Evolutionary conservation across 2,329 filamentous ascomycete genomes (phyloP).

Genomic region (Aspergillus pseudoterreus): DNA sequence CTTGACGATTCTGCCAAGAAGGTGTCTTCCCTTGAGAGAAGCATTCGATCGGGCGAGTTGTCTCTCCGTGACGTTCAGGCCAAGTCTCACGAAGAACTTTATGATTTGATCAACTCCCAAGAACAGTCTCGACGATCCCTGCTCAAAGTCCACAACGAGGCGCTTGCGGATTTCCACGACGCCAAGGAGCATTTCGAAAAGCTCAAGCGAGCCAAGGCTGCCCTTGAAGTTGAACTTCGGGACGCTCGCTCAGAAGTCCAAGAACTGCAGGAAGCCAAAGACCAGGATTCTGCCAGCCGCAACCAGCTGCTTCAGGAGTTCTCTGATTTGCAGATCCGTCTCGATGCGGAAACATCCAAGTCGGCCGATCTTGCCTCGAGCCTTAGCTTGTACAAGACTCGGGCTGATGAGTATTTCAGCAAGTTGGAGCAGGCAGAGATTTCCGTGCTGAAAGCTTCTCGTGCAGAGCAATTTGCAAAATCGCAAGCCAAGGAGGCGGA

Average conservation of each 20-base stretch:
- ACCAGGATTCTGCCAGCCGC: slow-evolving; percentile 84
- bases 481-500: slow-evolving; percentile 86
- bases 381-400: slow-evolving; percentile 82
- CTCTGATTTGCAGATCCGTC: slow-evolving; percentile 84
- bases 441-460: slow-evolving; percentile 82
- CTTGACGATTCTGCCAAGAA: slow-evolving; percentile 92
- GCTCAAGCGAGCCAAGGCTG: slow-evolving; percentile 74
- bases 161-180: slow-evolving; percentile 78
- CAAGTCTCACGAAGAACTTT: slow-evolving; percentile 89
- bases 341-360: slow-evolving; percentile 85
- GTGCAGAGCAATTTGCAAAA: slow-evolving; percentile 92
- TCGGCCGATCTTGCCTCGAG: slow-evolving; percentile 79
- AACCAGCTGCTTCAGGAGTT: slow-evolving; percentile 88
- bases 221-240: slow-evolving; percentile 79
- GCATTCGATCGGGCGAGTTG: slow-evolving; percentile 79
- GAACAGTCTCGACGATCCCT: slow-evolving; percentile 82
- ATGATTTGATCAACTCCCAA: slow-evolving; percentile 87
- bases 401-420: slow-evolving; percentile 93
- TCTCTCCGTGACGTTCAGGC: slow-evolving; percentile 88
- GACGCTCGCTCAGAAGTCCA: slow-evolving; percentile 79
- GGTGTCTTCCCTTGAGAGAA: slow-evolving; percentile 82
- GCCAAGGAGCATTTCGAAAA: slow-evolving; percentile 84
- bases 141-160: slow-evolving; percentile 79
- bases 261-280: slow-evolving; percentile 71
- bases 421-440: slow-evolving; percentile 97